Percentiles rank a stretch among this genome's conserved stretches.
phyloP scores from a whole-genome alignment of 306 rosid species.

The Neltuma alba region DNA sequence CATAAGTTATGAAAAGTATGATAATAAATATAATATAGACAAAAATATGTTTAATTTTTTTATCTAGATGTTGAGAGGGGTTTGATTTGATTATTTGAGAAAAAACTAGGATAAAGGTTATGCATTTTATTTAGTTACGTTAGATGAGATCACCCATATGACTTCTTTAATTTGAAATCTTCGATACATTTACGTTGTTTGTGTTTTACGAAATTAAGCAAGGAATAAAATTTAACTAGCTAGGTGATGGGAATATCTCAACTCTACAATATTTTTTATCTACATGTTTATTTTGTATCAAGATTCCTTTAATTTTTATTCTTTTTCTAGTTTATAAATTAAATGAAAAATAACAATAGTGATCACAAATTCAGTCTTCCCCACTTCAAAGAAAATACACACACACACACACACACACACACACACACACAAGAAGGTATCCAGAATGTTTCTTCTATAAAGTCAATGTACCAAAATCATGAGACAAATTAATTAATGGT shows the following conservation, averaged over 20 bases:
- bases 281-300: neutral
- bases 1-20: too few relatives aligned
- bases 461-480: neutral
- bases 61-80: neutral
- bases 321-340: neutral
- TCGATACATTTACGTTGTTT: neutral
- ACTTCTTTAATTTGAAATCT: neutral
- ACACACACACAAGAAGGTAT: neutral
- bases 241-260: neutral
- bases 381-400: neutral
- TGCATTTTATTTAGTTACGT: neutral
- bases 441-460: neutral
- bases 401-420: neutral
- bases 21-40: too few relatives aligned
- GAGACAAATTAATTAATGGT: neutral
- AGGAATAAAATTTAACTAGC: neutral
- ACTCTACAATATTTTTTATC: neutral
- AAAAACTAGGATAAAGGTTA: neutral
- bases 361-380: neutral
- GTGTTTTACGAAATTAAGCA: neutral
- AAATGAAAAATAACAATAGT: neutral
- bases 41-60: too few relatives aligned
- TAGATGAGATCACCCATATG: neutral
- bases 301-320: neutral
- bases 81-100: neutral